A percentile compares a stretch with the other conserved stretches of the same genome.
Evolutionary conservation across 768 basidiomycete genomes (phyloP).

Genomic region (Xerocomellus intermedius): DNA sequence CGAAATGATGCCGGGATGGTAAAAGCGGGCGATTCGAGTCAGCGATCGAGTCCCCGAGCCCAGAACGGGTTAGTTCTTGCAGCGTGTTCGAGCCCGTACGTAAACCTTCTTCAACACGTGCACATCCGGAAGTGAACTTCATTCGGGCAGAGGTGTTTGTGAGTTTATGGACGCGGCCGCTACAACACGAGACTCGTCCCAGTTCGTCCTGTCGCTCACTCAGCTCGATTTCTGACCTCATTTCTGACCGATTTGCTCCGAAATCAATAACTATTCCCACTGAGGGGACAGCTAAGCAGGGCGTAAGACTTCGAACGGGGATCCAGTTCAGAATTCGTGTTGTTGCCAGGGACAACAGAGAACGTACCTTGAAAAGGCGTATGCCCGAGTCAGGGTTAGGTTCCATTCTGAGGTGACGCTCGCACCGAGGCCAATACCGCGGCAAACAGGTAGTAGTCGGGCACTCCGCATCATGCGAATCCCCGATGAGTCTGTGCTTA

Average conservation of each 20-base stretch:
- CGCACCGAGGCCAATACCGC: constrained; percentile 15
- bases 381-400: constrained; percentile 3
- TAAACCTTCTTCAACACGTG: constrained; percentile 29
- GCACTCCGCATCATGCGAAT: constrained; percentile 20
- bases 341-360: constrained; percentile 26
- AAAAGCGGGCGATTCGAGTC: constrained; percentile 22
- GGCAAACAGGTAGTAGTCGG: constrained; percentile 8
- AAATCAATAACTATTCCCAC: constrained; percentile 1
- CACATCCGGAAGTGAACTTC: constrained; percentile 22
- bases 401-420: constrained; percentile 5
- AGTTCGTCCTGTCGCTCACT: constrained; percentile 10
- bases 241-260: constrained; percentile 12
- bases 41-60: constrained; percentile 27
- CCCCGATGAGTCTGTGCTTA: constrained; percentile 18
- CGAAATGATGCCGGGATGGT: constrained; percentile 14
- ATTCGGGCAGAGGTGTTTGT: constrained; percentile 14
- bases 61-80: constrained; percentile 23
- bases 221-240: constrained; percentile 4
- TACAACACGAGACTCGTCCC: constrained; percentile 18
- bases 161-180: constrained; percentile 10
- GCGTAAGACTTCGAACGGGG: constrained; percentile 9
- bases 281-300: constrained; percentile 1
- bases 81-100: constrained; percentile 25
- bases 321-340: constrained; percentile 27
- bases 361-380: constrained; percentile 14